Base-by-base conservation (phyloP, 2,329 filamentous ascomycete species). In the Sphaerulina vaccinii region DNA sequence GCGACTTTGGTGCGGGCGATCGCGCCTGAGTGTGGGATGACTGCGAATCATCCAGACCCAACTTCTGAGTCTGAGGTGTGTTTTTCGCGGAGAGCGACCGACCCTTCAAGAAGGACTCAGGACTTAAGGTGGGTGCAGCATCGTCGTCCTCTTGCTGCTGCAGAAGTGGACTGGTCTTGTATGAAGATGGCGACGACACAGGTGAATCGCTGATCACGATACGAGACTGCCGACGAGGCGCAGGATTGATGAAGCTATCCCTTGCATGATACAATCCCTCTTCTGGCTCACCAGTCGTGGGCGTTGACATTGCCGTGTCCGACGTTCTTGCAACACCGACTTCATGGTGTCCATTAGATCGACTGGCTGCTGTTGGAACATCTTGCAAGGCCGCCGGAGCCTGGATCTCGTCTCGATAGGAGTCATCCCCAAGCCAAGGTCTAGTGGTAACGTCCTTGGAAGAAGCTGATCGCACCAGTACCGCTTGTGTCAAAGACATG, bases 311-410 rank as follows among this genome's bases (percentile, higher is more conserved):
- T 18, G 46, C 57, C 8, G 48, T 56, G 57, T 75, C 68, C 10
- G 73, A 72, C 5, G 73, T 74, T 42, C 61, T 70, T 15, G 73
- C 74, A 33, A 75, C 62, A 41, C 73, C 73, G 55, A 75, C 56
- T 11, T 51, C 37, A 16, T 23, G 18, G 7, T 44, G 38, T 21
- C 32, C 50, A 23, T 58, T 27, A n/a, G 35, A 29, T 16, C 35
- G 21, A 22, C 38, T 36, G 10, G 29, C 16, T 18, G 50, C 51
- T 22, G 23, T 3, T 13, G 36, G n/a, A 3, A 9, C 36, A 13
- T 29, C 45, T 21, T 32, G 23, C 45, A 19, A 27, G 11, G 18
- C 45, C 5, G 23, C 36, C 8, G 36, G 23, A n/a, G 48, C 19
- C 13, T 49, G 41, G 23, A 52, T 22, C 15, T 45, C 46, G 42